A percentile compares a stretch with the other conserved stretches of the same genome.
Evolutionary conservation across 495 filamentous ascomycete genomes (phyloP).

Genomic region (Pyrenula massariospora): DNA sequence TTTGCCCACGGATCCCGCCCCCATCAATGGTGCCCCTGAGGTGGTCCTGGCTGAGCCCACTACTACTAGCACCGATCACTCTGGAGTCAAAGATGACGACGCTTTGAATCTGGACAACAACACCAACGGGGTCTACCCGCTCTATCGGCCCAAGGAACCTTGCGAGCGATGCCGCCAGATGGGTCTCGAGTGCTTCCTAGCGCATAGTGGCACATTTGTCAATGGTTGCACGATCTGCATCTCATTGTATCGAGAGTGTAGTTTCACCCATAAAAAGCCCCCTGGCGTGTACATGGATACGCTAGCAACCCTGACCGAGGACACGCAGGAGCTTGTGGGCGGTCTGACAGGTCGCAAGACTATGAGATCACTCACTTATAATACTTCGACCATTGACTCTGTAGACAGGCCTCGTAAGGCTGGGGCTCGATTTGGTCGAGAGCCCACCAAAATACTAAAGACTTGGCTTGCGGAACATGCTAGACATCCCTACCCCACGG

Average conservation of each 20-base stretch:
- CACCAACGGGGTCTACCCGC: constrained; percentile 29
- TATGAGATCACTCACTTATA: constrained; percentile 24
- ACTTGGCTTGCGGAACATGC: constrained; percentile 65
- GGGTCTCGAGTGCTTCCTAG: constrained; percentile 65
- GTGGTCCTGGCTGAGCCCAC: constrained; percentile 9
- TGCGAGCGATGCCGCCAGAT: constrained; percentile 62
- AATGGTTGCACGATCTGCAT: constrained; percentile 69
- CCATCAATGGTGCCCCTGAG: constrained; percentile 17
- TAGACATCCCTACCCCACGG: constrained; percentile 70
- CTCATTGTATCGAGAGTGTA: constrained; percentile 62
- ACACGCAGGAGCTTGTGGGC: constrained; percentile 24
- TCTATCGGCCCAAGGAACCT: constrained; percentile 37
- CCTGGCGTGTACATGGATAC: constrained; percentile 37
- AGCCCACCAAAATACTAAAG: constrained; percentile 63
- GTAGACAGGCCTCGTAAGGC: constrained; percentile 27
- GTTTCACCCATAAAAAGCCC: constrained; percentile 43
- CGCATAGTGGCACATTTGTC: constrained; percentile 53
- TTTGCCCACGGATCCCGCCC: constrained; percentile 12
- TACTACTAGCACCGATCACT: neutral
- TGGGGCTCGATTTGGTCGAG: constrained; percentile 57
- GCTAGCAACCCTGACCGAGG: constrained; percentile 37
- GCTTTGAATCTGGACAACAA: constrained; percentile 17
- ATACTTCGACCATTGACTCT: constrained; percentile 15
- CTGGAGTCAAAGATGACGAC: constrained; percentile 10
- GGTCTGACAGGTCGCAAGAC: constrained; percentile 25